Conservation (phyloP, 148 eudicot genomes). For the Camellia granthamiana region DNA sequence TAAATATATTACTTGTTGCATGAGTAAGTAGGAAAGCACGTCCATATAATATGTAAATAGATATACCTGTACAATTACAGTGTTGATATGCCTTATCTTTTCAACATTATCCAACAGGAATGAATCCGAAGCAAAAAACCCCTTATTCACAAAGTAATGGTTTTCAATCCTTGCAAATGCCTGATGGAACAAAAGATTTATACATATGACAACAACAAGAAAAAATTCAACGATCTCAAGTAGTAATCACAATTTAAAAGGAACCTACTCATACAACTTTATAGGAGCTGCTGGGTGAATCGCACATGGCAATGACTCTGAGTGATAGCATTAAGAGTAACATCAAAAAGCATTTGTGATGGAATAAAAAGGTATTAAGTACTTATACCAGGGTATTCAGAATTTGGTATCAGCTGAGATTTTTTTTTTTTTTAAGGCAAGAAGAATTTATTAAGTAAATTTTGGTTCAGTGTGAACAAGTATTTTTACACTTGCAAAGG, state of each 20-base stretch:
- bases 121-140: slow-evolving; percentile 82
- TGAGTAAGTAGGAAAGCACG: background rate
- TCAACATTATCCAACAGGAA: slow-evolving; percentile 82
- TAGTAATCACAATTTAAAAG: background rate
- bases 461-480: background rate
- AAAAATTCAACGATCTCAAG: background rate
- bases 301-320: too few relatives aligned
- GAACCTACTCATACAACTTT: too few relatives aligned
- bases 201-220: background rate
- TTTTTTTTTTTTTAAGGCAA: too few relatives aligned
- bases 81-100: slow-evolving; percentile 84
- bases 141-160: slow-evolving; percentile 85
- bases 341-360: too few relatives aligned
- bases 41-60: background rate
- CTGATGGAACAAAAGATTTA: slow-evolving; percentile 37
- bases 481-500: background rate
- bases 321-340: too few relatives aligned
- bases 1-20: background rate
- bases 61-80: slow-evolving; percentile 85
- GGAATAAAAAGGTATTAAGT: too few relatives aligned
- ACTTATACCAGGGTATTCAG: too few relatives aligned
- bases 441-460: too few relatives aligned
- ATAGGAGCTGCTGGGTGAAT: too few relatives aligned
- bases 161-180: slow-evolving; percentile 97
- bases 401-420: too few relatives aligned